Conservation (phyloP, 768 basidiomycete genomes). For the Epithele typhae region DNA sequence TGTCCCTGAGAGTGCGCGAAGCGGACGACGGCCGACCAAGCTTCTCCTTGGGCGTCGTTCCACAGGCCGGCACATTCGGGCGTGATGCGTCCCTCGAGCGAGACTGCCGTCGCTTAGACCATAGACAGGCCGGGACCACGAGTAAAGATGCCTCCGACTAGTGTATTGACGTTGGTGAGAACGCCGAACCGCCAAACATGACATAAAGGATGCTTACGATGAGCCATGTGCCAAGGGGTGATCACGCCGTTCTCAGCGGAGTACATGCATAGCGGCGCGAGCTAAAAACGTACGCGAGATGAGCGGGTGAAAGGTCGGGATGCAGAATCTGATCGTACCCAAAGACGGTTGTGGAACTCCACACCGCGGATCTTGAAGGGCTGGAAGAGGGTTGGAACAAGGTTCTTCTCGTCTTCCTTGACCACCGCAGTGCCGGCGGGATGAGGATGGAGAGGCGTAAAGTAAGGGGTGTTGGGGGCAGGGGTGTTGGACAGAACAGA, state of each 20-base stretch:
- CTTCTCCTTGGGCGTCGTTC: constrained; percentile 49
- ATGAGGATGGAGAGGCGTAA: constrained; percentile 41
- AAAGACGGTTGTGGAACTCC: constrained; percentile 28
- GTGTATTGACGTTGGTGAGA: not conserved
- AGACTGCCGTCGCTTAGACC: constrained; percentile 64
- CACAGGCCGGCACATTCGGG: constrained; percentile 58
- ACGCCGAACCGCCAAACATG: not conserved
- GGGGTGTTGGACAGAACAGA: constrained; percentile 7
- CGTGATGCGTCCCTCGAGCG: constrained; percentile 53
- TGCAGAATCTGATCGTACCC: constrained; percentile 7
- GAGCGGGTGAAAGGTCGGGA: too few species aligned
- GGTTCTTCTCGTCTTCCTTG: constrained; percentile 18
- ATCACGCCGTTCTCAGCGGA: constrained; percentile 48
- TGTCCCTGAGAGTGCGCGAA: constrained; percentile 66
- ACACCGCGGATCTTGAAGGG: constrained; percentile 40
- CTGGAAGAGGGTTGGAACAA: constrained; percentile 28
- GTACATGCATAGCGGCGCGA: constrained; percentile 57
- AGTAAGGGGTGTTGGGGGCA: constrained; percentile 39
- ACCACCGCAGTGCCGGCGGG: constrained; percentile 39
- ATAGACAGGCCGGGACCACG: constrained; percentile 54
- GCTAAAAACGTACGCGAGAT: constrained; percentile 16
- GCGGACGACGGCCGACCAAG: constrained; percentile 48
- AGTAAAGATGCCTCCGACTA: constrained; percentile 47
- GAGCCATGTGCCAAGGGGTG: constrained; percentile 53
- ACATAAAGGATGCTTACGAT: constrained; percentile 21